Conservation (phyloP, 208 protist genomes). For the Leishmania aethiopica region DNA sequence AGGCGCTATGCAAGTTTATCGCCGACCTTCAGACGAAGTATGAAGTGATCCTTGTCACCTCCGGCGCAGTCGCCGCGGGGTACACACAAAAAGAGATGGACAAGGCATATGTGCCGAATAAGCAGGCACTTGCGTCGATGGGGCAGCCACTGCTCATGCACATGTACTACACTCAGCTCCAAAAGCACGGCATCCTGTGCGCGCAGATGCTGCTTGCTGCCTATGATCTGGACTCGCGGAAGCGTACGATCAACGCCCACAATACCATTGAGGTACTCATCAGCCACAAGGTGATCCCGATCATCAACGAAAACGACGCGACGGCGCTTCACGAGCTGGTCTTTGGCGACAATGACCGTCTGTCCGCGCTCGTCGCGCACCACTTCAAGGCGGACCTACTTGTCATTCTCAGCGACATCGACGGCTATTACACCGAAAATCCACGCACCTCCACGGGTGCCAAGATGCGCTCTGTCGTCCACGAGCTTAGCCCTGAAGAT, state of each 20-base stretch:
- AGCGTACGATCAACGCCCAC: conserved; percentile 59
- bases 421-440: conserved; percentile 76
- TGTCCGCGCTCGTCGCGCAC: conserved; percentile 58
- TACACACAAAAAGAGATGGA: conserved; percentile 58
- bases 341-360: conserved; percentile 70
- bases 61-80: conserved; percentile 69
- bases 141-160: conserved; percentile 29
- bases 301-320: conserved; percentile 47
- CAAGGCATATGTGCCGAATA: conserved; percentile 26
- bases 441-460: conserved; percentile 39
- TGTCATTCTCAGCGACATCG: conserved; percentile 88
- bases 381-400: conserved; percentile 69
- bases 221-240: conserved; percentile 58
- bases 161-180: conserved; percentile 63
- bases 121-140: conserved; percentile 28
- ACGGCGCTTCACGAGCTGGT: conserved; percentile 46
- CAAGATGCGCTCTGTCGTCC: conserved; percentile 26
- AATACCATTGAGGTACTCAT: conserved; percentile 44
- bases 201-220: conserved; percentile 72
- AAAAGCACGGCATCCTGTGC: conserved; percentile 53
- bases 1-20: conserved; percentile 65
- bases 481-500: conserved; percentile 17
- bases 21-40: conserved; percentile 45
- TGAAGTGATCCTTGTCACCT: conserved; percentile 80
- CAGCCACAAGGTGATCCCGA: conserved; percentile 60